Base-by-base conservation (phyloP, 2,329 filamentous ascomycete species). In the Penicillium sumatraense region DNA sequence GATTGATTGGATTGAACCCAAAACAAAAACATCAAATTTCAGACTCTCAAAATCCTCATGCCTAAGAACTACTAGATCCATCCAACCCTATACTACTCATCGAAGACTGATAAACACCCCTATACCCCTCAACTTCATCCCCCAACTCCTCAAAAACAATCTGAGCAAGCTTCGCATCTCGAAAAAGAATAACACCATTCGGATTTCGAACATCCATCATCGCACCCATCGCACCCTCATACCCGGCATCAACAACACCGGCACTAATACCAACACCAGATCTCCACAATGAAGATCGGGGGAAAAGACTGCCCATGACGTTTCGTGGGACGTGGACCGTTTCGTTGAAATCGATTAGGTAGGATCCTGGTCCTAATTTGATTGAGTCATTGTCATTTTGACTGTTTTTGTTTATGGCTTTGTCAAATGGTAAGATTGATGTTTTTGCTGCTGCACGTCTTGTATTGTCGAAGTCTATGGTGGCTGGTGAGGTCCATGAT, bases 181-280 rank as follows among this genome's bases (percentile, higher is more conserved):
- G 62, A 44, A 69, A 59, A 11, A 78, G 51, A 10, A 66, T 50
- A n/a, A 77, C 29, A 0, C 76, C 76, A 16, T 60, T 33, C 1
- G 69, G 69, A 64, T 76, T 76, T 26, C 59, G 56, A 1, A 75
- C 71, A 14, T 76, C 66, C 57, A 78, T 56, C 59, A 78, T 56
- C 18, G 69, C 74, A 0, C 75, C 75, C 10, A 78, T 50, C 3
- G 71, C 71, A 18, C 77, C 78, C 31, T 74, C 62, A 56, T 79
- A 80, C 3, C 76, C 77, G 20, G 68, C 68, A 58, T 80, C 77
- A 42, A 78, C 67, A 3, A 78, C 75, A 1, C 77, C 76, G 9
- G 76, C 73, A 29, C 51, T 59, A 13, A 79, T 51, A 1, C 63
- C 41, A 0, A 70, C 73, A 0, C 77, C 76, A 11, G 73, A 77